Percentiles rank a stretch among this genome's conserved stretches.
Evolutionary conservation across 176 grass and related monocot genomes (phyloP).

Genomic region (Chloris gayana): DNA sequence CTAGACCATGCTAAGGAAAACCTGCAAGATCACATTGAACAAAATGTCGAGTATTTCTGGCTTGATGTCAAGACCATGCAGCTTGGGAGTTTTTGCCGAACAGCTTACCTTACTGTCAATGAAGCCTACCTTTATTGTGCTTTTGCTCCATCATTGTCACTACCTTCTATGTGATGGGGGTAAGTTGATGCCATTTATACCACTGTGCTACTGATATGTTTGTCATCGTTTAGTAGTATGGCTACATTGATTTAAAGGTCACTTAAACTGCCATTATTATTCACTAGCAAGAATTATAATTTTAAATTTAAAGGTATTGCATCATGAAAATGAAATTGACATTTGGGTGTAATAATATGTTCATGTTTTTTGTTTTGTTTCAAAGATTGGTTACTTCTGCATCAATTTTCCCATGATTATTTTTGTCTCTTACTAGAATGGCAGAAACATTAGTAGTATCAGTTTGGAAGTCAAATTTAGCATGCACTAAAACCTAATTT

Average conservation of each 20-base stretch:
- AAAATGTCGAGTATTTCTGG: conserved; percentile 38
- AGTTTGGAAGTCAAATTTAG: background rate
- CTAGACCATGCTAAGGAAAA: conserved; percentile 47
- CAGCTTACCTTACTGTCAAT: conserved; percentile 15
- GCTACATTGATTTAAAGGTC: background rate
- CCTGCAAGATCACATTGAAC: conserved; percentile 37
- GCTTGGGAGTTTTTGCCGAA: conserved; percentile 41
- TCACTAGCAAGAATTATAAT: too few relatives aligned
- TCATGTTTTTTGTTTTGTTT: background rate
- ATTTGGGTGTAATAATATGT: background rate
- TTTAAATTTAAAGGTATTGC: background rate
- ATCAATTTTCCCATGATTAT: background rate
- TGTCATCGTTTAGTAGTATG: background rate
- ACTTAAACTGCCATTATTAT: background rate
- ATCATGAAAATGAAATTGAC: background rate
- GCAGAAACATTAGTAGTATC: too few relatives aligned
- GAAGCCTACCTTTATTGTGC: conserved; percentile 45
- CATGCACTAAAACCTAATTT: background rate
- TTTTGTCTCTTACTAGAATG: background rate
- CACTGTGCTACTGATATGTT: background rate
- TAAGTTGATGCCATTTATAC: conserved; percentile 24
- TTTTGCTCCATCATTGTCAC: conserved; percentile 24
- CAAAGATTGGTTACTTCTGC: background rate
- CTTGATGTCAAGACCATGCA: conserved; percentile 45
- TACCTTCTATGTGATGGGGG: conserved; percentile 28